Base-by-base conservation (phyloP, 2,329 filamentous ascomycete species). In the Emericellopsis atlantica region DNA sequence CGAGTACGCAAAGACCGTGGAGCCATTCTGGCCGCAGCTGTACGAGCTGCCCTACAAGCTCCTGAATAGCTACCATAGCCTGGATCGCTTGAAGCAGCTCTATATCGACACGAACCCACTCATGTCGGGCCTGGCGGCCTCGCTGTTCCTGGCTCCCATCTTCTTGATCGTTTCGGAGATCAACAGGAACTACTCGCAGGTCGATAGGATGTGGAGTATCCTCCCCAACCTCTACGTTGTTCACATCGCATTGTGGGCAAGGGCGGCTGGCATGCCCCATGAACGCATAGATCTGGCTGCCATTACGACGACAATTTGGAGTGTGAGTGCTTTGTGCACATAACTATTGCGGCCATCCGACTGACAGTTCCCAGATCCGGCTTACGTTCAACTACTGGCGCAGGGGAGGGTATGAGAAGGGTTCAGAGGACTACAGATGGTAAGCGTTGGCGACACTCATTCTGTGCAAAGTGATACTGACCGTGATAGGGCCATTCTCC, bases 331-430 rank as follows among this genome's bases (percentile, higher is more conserved):
- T 40, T 39, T 31, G 31, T 39, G 33, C 36, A 35, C 40, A 14
- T 12, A n/a, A 22, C n/a, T 14, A 22, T 16, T 22, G 15, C 29
- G 18, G 22, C 26, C 15, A 32, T 22, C 6, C 22, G 22, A 24
- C 32, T 11, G 21, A 23, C 36, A 11, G 9, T 37, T 21, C 7
- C 14, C 44, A 88, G 84, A 57, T 66, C 43, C 83, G 92, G 10
- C 67, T 98, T 61, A 96, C 90, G 3, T 96, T 76, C 69, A 98
- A 98, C 64, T 98, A 95, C 65, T 95, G 84, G 81, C 82, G 92
- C 44, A 94, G 86, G 59, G 92, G 92, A 32, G 92, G 92, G 21
- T 98, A 98, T 59, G 67, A 72, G 14, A 70, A 89, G 47, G 90
- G 92, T 32, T 89, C 84, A 14, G 90, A 98, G 61, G 92, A 98